phyloP scores from a whole-genome alignment of 2,329 filamentous ascomycete species.

The Nemania bipapillata region DNA sequence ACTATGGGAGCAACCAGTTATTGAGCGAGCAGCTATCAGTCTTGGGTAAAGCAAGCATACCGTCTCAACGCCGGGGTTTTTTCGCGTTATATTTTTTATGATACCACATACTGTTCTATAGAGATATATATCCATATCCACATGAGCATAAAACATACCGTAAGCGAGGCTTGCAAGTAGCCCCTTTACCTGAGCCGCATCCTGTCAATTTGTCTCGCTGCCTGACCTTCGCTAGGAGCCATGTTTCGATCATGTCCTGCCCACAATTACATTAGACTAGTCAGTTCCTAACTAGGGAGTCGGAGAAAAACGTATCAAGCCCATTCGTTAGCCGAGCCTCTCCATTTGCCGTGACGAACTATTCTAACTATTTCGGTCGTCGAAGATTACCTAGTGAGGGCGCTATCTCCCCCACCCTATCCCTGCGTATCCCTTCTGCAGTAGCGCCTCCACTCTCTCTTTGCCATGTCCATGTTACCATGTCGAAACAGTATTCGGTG shows the following conservation, averaged over 20 bases:
- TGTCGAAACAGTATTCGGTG: no score
- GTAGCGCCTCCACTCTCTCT: no score
- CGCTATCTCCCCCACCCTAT: background rate
- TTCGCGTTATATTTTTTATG: slow-evolving; percentile 10
- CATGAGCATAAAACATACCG: background rate
- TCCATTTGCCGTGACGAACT: background rate
- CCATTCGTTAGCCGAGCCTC: background rate
- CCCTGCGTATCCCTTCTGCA: background rate
- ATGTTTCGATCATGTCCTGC: no score
- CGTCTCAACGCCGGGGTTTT: background rate
- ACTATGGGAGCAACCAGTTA: slow-evolving; percentile 8
- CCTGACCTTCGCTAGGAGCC: no score
- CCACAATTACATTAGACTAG: no score
- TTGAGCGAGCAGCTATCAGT: background rate
- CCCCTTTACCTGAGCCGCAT: background rate
- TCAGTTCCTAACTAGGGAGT: background rate
- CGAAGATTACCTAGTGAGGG: background rate
- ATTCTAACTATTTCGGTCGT: background rate
- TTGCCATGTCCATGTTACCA: no score
- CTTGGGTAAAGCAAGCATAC: slow-evolving; percentile 12
- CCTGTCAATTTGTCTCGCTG: background rate
- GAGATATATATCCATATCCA: background rate
- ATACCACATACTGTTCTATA: slow-evolving; percentile 25
- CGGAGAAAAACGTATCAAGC: background rate
- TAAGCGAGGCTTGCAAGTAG: background rate